A percentile compares a stretch with the other conserved stretches of the same genome.
Conservation (phyloP, 768 basidiomycete genomes). For the Piloderma croceum region DNA sequence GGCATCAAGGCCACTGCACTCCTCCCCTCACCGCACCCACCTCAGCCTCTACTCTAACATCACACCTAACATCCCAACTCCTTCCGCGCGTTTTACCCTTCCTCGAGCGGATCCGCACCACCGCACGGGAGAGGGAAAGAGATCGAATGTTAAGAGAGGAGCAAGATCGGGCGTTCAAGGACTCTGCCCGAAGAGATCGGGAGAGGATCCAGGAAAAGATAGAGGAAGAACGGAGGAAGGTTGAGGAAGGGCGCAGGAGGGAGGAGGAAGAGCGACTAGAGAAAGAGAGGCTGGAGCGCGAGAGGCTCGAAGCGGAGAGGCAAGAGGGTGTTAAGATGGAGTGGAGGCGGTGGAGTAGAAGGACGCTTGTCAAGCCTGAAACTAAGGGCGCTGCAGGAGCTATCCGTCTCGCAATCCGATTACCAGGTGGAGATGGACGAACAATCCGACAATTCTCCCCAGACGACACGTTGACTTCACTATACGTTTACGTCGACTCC, state of each 20-base stretch:
- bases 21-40: constrained; percentile 52
- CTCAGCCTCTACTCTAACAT: constrained; percentile 53
- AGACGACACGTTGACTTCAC: constrained; percentile 46
- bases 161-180: constrained; percentile 75
- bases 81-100: constrained; percentile 78
- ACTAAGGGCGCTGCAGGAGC: constrained; percentile 20
- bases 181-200: constrained; percentile 58
- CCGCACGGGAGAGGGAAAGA: constrained; percentile 43
- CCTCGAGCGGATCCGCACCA: constrained; percentile 54
- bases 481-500: constrained; percentile 72
- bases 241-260: constrained; percentile 29
- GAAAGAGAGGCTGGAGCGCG: constrained; percentile 33
- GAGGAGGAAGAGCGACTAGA: constrained; percentile 25
- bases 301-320: constrained; percentile 27
- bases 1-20: constrained; percentile 65
- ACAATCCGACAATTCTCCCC: constrained; percentile 51
- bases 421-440: constrained; percentile 53
- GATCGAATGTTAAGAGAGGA: constrained; percentile 68
- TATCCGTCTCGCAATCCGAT: constrained; percentile 47
- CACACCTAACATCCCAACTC: constrained; percentile 65
- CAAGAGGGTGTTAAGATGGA: constrained; percentile 32
- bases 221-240: constrained; percentile 35
- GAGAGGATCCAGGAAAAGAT: constrained; percentile 60
- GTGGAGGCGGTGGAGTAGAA: constrained; percentile 60
- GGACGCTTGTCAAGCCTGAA: constrained; percentile 35